These are phyloP conservation scores for Quercus parvula DNA, from an alignment of 306 rosid genomes.

Conservation along the genomic window DNA sequence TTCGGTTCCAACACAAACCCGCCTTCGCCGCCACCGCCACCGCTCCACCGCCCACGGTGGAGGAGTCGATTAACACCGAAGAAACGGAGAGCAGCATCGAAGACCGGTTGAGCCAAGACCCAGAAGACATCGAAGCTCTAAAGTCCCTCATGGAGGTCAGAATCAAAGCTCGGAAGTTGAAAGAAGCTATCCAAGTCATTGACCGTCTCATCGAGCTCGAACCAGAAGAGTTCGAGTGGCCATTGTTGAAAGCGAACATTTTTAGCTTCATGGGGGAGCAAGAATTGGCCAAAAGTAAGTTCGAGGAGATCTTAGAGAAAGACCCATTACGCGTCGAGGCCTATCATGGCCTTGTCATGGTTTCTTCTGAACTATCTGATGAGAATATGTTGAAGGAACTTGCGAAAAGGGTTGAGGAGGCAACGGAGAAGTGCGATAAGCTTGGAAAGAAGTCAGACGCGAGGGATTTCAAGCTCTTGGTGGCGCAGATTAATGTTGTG, in stretches of 20 bases:
- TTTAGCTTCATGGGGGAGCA: conserved; percentile 38
- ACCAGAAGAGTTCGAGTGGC: conserved; percentile 68
- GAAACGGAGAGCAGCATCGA: conserved; percentile 44
- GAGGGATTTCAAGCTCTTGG: conserved; percentile 82
- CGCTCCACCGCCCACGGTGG: conserved; percentile 23
- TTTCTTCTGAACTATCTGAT: conserved; percentile 30
- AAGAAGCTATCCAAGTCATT: conserved; percentile 48
- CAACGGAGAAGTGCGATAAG: conserved; percentile 44
- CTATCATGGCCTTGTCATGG: conserved; percentile 72
- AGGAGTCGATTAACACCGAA: conserved; percentile 30
- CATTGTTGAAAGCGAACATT: conserved; percentile 65
- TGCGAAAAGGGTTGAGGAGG: conserved; percentile 50
- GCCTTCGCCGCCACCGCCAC: conserved; percentile 42
- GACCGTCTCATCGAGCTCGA: conserved; percentile 61
- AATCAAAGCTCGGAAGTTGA: conserved; percentile 42
- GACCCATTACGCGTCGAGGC: conserved; percentile 69
- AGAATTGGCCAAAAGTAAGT: conserved; percentile 43
- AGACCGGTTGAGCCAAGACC: conserved; percentile 37
- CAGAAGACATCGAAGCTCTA: conserved; percentile 50
- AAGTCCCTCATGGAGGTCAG: conserved; percentile 49
- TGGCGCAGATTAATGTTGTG: conserved; percentile 75
- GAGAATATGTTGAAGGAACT: conserved; percentile 28
- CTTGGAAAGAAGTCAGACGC: conserved; percentile 44
- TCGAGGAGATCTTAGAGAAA: conserved; percentile 49
- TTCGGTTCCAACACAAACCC: conserved; percentile 39